Evolutionary conservation across 108 stramenopile genomes (phyloP), one percentile per base, ranked within the genome.

Genomic region (Mayamaea pseudoterrestris): DNA sequence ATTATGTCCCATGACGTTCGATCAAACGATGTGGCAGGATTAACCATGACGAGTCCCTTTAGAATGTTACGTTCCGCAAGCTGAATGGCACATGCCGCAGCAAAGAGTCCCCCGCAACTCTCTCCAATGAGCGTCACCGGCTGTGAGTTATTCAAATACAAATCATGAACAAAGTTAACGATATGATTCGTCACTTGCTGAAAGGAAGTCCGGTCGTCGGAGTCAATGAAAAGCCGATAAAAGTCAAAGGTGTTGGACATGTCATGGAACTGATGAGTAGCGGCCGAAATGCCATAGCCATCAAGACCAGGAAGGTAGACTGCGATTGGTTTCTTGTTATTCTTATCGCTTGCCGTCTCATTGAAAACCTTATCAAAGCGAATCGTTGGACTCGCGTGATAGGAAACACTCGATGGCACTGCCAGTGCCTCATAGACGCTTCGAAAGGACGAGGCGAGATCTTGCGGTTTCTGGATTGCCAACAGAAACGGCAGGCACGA

Each of bases 21-120:
- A 32, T 88, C 83, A 57, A 88, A 86, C 6, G 83, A 83, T 1
- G 93, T 93, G 18, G 93, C 93, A 32, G 93, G 93, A 49, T 93
- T 93, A 7, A 93, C 69, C 31, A 93, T 51, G 27, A 80, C 86
- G 44, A 89, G 35, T 20, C 85, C 85, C 35, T 78, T 50, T 2
- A 80, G 40, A 12, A 17, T 18, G 23, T 42, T 24, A 7, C 18
- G 14, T 29, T 50, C 5, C 23, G 31, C 30, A 39, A 83, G 30
- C 39, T 62, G 54, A 47, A 89, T 57, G 0, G 81, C 78, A 17
- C 80, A 78, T 6, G 74, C 76, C 21, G 76, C 54, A 23, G 93
- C 79, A 28, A 93, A 34, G 2, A 89, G 35, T 2, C 88, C 93
- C 13, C 93, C 93, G 55, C 90, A 88, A 23, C 68, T 71, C 58